phyloP scores from a whole-genome alignment of 805 yeast genomes.

The Hyphopichia homilentoma region DNA sequence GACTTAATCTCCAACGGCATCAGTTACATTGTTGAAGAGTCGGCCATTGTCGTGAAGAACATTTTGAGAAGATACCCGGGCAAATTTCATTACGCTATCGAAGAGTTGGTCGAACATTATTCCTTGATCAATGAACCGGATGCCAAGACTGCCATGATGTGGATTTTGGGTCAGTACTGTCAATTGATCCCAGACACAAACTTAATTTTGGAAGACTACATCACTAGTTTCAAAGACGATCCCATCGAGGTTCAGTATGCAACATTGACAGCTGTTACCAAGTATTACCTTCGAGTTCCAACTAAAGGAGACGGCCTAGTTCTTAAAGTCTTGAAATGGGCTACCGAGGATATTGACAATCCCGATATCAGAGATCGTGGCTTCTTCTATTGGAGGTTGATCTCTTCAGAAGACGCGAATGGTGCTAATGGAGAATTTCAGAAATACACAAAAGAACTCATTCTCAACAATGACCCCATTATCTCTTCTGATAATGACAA shows the following conservation, averaged over 20 bases:
- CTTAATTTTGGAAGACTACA: slow-evolving; percentile 38
- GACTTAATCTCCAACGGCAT: slow-evolving; percentile 62
- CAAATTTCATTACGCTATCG: slow-evolving; percentile 35
- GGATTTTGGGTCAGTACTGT: slow-evolving; percentile 80
- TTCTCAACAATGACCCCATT: slow-evolving; percentile 58
- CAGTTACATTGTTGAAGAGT: slow-evolving; percentile 76
- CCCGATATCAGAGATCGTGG: slow-evolving; percentile 90
- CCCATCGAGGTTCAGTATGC: slow-evolving; percentile 71
- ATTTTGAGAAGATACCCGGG: slow-evolving; percentile 74
- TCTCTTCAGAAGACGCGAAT: slow-evolving; percentile 44
- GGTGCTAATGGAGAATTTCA: slow-evolving; percentile 40
- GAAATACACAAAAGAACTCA: slow-evolving; percentile 40
- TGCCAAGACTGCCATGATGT: slow-evolving; percentile 70
- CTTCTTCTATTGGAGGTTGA: slow-evolving; percentile 77
- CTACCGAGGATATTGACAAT: slow-evolving; percentile 71
- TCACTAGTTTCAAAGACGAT: slow-evolving; percentile 54
- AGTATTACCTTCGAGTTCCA: slow-evolving; percentile 59
- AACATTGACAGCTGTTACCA: slow-evolving; percentile 69
- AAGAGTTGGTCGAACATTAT: slow-evolving; percentile 26
- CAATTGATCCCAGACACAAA: slow-evolving; percentile 40
- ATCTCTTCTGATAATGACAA: slow-evolving; percentile 66
- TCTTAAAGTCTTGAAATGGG: slow-evolving; percentile 54
- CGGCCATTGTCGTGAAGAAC: slow-evolving; percentile 70
- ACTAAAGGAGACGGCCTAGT: slow-evolving; percentile 52
- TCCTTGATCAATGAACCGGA: slow-evolving; percentile 67